Percentiles rank a stretch among this genome's conserved stretches.
Conservation (phyloP, 495 filamentous ascomycete species). For the Bombardia bombarda region DNA sequence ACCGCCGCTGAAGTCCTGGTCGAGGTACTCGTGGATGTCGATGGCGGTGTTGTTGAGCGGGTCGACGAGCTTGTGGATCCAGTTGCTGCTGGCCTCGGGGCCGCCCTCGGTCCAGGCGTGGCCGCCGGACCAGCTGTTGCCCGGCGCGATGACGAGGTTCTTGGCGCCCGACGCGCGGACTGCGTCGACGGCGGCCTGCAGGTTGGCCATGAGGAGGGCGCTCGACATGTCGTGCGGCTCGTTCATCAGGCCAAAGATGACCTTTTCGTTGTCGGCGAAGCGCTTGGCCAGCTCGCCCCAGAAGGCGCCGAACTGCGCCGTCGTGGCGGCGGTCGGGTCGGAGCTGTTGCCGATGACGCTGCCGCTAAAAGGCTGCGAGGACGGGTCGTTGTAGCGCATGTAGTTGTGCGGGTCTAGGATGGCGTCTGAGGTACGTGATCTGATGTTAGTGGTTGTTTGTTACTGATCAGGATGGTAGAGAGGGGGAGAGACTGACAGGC, state of each 20-base stretch:
- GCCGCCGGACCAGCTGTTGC: conserved; percentile 41
- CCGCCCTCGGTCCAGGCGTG: conserved; percentile 41
- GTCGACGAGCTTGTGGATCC: conserved; percentile 37
- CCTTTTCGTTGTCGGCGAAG: conserved; percentile 41
- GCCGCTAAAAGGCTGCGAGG: conserved; percentile 39
- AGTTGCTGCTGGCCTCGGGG: conserved; percentile 31
- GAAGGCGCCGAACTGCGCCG: conserved; percentile 42
- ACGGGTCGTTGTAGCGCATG: conserved; percentile 48
- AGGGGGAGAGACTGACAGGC: conserved; percentile 18
- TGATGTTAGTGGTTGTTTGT: neutral
- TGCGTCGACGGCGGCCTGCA: conserved; percentile 43
- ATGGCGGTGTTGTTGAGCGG: conserved; percentile 40
- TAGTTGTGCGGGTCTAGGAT: conserved; percentile 51
- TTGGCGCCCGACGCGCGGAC: conserved; percentile 36
- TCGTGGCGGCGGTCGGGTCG: conserved; percentile 35
- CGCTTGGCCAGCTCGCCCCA: conserved; percentile 44
- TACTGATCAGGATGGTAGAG: no score
- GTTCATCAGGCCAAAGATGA: conserved; percentile 44
- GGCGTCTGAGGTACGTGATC: conserved; percentile 15
- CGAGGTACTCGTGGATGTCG: conserved; percentile 48
- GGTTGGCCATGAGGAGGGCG: conserved; percentile 35
- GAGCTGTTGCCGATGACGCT: conserved; percentile 43
- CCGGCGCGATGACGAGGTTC: conserved; percentile 42
- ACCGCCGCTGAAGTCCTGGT: conserved; percentile 39
- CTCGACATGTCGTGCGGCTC: conserved; percentile 46